A percentile compares a stretch with the other conserved stretches of the same genome.
Conservation (phyloP, 2,329 filamentous ascomycete genomes). For the Aspergillus alliaceus region DNA sequence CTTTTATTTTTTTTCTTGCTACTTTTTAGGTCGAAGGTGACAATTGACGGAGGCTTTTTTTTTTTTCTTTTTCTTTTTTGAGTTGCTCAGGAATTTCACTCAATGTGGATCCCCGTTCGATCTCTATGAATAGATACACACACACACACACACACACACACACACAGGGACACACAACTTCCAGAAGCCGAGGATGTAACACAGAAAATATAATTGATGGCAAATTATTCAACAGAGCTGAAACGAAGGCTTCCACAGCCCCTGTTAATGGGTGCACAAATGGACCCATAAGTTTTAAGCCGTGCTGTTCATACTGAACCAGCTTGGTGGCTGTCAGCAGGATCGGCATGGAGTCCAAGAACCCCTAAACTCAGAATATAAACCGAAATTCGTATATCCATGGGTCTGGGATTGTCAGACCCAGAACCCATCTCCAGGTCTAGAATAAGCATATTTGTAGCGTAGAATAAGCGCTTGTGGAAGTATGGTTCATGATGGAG, state of each 20-base stretch:
- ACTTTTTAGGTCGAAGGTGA: not conserved
- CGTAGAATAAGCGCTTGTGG: constrained; percentile 21
- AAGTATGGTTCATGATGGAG: constrained; percentile 24
- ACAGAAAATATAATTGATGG: not conserved
- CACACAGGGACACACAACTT: not conserved
- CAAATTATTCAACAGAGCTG: not conserved
- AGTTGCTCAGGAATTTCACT: not conserved
- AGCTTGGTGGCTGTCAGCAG: not conserved
- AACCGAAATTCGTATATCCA: constrained; percentile 3
- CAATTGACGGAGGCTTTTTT: not conserved
- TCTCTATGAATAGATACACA: not conserved
- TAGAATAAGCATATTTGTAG: constrained; percentile 28
- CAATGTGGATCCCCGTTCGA: not conserved
- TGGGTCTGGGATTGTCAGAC: constrained; percentile 6
- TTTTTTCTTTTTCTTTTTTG: not conserved
- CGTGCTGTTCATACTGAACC: no score
- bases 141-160: not conserved
- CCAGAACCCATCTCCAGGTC: constrained; percentile 12
- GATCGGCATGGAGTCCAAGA: not conserved
- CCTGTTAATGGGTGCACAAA: not conserved
- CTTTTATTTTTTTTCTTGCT: not conserved
- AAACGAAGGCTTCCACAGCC: not conserved
- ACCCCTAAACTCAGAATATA: constrained; percentile 1
- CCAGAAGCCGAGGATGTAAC: not conserved
- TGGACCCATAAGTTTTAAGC: no score